These are phyloP conservation scores for Ceratopteris richardii DNA, from an alignment of 75 land plant genomes.

Conservation along the genomic window DNA sequence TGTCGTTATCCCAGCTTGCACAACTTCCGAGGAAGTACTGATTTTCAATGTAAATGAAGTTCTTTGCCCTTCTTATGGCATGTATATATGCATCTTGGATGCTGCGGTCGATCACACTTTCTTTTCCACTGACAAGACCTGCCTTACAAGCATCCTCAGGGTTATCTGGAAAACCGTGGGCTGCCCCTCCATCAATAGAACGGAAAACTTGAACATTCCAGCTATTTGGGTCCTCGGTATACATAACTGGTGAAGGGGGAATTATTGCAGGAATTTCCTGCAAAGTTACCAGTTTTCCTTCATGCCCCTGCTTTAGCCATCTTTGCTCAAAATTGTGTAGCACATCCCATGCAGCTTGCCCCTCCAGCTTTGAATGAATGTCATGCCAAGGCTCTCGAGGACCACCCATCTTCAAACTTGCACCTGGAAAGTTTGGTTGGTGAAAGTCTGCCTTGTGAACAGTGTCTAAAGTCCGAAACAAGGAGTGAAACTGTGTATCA, in stretches of 20 bases:
- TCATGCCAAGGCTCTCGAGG: constrained; percentile 65
- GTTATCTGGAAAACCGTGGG: constrained; percentile 16
- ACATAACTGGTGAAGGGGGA: constrained; percentile 4
- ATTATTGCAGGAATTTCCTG: background rate
- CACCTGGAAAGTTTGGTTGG: constrained; percentile 25
- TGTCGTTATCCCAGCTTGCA: constrained; percentile 19
- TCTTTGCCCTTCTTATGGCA: too few species aligned
- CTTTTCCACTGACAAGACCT: constrained; percentile 24
- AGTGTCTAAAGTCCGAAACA: constrained; percentile 32
- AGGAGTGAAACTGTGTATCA: constrained; percentile 40
- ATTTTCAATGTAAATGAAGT: too few species aligned
- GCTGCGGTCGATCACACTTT: constrained; percentile 30
- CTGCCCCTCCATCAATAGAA: constrained; percentile 32
- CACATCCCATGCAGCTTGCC: constrained; percentile 49
- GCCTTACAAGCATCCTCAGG: constrained; percentile 10
- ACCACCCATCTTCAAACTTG: constrained; percentile 29
- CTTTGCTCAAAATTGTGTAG: constrained; percentile 42
- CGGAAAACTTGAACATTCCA: constrained; percentile 30
- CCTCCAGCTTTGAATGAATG: constrained; percentile 32
- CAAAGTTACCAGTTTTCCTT: background rate
- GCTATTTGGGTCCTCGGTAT: constrained; percentile 19
- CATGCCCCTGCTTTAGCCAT: constrained; percentile 25
- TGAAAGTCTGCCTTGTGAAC: constrained; percentile 32
- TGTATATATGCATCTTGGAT: constrained; percentile 42
- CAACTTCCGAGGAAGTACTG: constrained; percentile 32